A percentile compares a stretch with the other conserved stretches of the same genome.
Conservation (phyloP, 2,329 filamentous ascomycete genomes). For the Colletotrichum noveboracense region DNA sequence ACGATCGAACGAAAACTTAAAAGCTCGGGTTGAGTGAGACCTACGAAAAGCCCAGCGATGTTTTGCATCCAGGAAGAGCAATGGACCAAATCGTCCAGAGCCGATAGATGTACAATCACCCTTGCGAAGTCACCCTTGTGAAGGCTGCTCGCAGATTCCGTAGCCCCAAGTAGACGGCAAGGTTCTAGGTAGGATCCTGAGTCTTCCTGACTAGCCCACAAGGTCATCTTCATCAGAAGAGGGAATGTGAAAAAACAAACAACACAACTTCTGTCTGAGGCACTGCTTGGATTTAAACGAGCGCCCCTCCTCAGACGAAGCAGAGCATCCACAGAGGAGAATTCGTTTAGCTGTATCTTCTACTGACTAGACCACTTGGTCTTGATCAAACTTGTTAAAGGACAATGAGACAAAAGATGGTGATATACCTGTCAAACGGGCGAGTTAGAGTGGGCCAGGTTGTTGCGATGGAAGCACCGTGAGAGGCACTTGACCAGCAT, state of each 20-base stretch:
- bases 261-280: not conserved
- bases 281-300: not conserved
- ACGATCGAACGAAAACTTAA: fast-evolving
- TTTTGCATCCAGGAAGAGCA: not conserved
- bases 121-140: not conserved
- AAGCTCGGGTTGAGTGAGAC: not conserved
- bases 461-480: not conserved
- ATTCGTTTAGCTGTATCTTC: not conserved
- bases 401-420: not conserved
- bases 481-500: not conserved
- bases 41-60: not conserved
- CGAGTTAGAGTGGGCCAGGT: not conserved
- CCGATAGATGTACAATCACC: not conserved
- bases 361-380: not conserved
- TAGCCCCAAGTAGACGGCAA: not conserved
- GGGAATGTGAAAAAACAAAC: not conserved
- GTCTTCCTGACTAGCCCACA: not conserved
- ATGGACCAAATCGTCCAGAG: not conserved
- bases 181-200: not conserved
- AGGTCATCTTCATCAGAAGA: not conserved
- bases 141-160: not conserved
- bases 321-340: not conserved
- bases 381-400: not conserved
- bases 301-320: not conserved
- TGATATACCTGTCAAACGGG: not conserved